A percentile compares a stretch with the other conserved stretches of the same genome.
These are phyloP conservation scores for Russula sp. DNA, from an alignment of 768 basidiomycete genomes.

Conservation along the genomic window DNA sequence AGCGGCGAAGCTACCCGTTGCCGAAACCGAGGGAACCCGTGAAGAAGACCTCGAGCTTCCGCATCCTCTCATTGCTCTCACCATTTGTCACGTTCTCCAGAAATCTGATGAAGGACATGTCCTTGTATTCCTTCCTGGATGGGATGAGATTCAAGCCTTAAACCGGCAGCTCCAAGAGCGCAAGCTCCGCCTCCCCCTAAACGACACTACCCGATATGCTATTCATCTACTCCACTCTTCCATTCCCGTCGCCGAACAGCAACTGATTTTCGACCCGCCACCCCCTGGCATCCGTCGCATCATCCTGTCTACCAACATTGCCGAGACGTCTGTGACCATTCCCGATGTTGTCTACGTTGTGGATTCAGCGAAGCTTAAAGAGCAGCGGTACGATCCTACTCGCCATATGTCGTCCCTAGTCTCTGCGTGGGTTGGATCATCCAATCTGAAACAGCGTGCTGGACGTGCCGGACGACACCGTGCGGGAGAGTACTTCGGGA, in stretches of 20 bases:
- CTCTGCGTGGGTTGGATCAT: conserved; percentile 86
- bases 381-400: conserved; percentile 84
- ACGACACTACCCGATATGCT: conserved; percentile 52
- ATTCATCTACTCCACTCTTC: conserved; percentile 88
- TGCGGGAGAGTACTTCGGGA: conserved; percentile 86
- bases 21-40: conserved; percentile 37
- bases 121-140: conserved; percentile 88
- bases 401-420: conserved; percentile 86
- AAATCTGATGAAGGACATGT: conserved; percentile 80
- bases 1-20: not conserved
- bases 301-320: conserved; percentile 92
- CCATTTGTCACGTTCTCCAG: conserved; percentile 72
- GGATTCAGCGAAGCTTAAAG: conserved; percentile 85
- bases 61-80: conserved; percentile 73
- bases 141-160: conserved; percentile 82
- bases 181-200: conserved; percentile 58
- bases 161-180: conserved; percentile 57
- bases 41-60: conserved; percentile 74
- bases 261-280: conserved; percentile 84
- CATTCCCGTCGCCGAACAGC: conserved; percentile 85
- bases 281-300: conserved; percentile 74
- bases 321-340: conserved; percentile 93
- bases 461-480: conserved; percentile 92
- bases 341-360: conserved; percentile 94
- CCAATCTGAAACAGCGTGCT: conserved; percentile 87